Percentiles rank a stretch among this genome's conserved stretches.
These are phyloP conservation scores for Podospora pseudocomata DNA, from an alignment of 495 filamentous ascomycete species.

Conservation along the genomic window DNA sequence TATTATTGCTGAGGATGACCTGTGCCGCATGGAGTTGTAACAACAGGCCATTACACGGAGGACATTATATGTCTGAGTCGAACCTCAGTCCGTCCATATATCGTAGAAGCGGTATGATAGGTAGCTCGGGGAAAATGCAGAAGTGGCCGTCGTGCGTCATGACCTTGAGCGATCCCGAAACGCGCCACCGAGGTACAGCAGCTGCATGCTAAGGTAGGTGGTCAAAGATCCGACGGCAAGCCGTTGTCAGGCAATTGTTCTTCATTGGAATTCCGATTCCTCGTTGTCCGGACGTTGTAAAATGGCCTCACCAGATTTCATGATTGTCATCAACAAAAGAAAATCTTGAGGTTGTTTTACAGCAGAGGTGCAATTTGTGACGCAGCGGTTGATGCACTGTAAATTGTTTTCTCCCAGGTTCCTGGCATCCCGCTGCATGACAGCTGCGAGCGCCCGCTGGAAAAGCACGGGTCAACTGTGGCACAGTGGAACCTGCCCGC, in stretches of 20 bases:
- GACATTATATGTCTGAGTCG: not conserved
- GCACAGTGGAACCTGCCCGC: not conserved
- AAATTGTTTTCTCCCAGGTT: not conserved
- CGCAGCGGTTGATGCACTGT: not conserved
- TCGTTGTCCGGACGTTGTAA: not conserved
- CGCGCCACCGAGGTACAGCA: not conserved
- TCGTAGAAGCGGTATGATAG: not conserved
- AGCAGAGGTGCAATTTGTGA: not conserved
- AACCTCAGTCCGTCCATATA: not conserved
- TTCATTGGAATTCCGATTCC: too few relatives aligned
- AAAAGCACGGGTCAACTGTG: not conserved
- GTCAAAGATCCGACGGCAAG: not conserved
- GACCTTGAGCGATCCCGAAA: constrained; percentile 1
- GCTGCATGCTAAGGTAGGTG: not conserved
- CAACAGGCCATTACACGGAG: not conserved
- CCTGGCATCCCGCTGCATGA: not conserved
- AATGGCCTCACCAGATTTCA: not conserved
- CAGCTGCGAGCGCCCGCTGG: constrained; percentile 2
- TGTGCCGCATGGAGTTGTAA: not conserved
- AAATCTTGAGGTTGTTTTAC: not conserved
- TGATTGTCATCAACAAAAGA: not conserved
- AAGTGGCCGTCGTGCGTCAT: not conserved
- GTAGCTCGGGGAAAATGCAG: not conserved
- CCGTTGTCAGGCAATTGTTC: not conserved
- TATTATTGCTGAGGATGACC: not conserved